Conservation (phyloP, 2,329 filamentous ascomycete species). For the Claviceps fusiformis region DNA sequence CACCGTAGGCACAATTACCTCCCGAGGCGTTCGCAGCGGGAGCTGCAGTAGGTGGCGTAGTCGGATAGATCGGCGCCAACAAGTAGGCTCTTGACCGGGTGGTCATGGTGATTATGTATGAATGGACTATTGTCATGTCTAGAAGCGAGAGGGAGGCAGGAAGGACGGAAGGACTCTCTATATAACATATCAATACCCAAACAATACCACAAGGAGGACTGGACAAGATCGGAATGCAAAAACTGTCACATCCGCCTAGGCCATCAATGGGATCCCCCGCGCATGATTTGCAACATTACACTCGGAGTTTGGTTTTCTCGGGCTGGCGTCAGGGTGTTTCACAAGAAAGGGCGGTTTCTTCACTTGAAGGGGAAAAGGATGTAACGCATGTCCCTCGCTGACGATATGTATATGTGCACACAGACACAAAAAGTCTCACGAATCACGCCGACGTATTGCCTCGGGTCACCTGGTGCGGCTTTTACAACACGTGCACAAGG, state of each 20-base stretch:
- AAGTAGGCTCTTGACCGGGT: neutral
- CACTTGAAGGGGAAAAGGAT: neutral
- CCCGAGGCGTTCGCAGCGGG: conserved; percentile 14
- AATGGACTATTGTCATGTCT: neutral
- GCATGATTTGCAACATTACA: neutral
- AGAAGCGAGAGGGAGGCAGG: neutral
- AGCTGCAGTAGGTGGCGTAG: conserved; percentile 1
- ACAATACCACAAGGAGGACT: too few species aligned
- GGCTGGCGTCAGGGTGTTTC: neutral
- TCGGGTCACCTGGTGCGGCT: too few species aligned
- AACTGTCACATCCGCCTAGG: too few species aligned
- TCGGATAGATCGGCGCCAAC: neutral
- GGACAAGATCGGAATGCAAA: too few species aligned
- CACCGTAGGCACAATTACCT: conserved; percentile 12
- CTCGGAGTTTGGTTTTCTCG: conserved; percentile 4
- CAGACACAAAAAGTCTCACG: too few species aligned
- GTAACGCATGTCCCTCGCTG: neutral
- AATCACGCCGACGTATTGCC: too few species aligned
- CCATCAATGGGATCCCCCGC: too few species aligned
- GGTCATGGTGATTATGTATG: too few species aligned
- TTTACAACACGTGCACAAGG: too few species aligned
- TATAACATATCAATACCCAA: neutral
- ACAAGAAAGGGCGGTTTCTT: too few species aligned
- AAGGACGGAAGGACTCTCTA: neutral
- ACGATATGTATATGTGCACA: neutral